A percentile compares a stretch with the other conserved stretches of the same genome.
Evolutionary conservation across 306 rosid genomes (phyloP).

Genomic region (Herpetospermum pedunculosum): DNA sequence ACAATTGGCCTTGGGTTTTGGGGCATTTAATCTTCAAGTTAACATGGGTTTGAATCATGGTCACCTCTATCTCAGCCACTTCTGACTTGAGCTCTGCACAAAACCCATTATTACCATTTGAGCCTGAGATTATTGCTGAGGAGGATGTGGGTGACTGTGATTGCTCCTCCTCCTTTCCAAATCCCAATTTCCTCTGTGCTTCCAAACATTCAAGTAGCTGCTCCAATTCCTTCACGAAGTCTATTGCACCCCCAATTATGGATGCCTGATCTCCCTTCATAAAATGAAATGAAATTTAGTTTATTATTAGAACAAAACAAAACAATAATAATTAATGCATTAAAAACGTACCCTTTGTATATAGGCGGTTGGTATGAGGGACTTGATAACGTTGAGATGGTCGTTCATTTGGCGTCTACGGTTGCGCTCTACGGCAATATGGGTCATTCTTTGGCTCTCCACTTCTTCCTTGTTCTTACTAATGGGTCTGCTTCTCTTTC

Average conservation of each 20-base stretch:
- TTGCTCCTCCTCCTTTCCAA: no score
- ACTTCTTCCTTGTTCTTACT: slow-evolving; percentile 92
- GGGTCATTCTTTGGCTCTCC: slow-evolving; percentile 91
- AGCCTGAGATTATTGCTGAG: no score
- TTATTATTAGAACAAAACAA: no score
- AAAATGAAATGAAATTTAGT: no score
- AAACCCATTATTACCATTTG: slow-evolving; percentile 23
- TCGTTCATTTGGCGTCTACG: slow-evolving; percentile 93
- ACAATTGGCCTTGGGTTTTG: slow-evolving; percentile 48
- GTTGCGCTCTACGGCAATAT: slow-evolving; percentile 90
- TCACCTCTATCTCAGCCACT: slow-evolving; percentile 50
- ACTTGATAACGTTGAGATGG: slow-evolving; percentile 78
- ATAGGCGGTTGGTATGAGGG: slow-evolving; percentile 78
- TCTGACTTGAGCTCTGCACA: slow-evolving; percentile 64
- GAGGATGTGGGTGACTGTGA: no score
- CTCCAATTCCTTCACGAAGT: slow-evolving; percentile 91
- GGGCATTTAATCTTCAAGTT: slow-evolving; percentile 67
- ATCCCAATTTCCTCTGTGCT: slow-evolving; percentile 58
- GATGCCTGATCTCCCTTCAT: slow-evolving; percentile 99
- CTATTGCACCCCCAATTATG: slow-evolving; percentile 88
- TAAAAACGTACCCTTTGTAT: slow-evolving; percentile 87
- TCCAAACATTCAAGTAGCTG: slow-evolving; percentile 68
- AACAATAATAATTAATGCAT: no score
- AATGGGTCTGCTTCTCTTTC: slow-evolving; percentile 67
- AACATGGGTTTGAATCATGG: slow-evolving; percentile 82